Evolutionary conservation across 352 stramenopile genomes (phyloP), one percentile per base, ranked within the genome.

Genomic region (Globisporangium irregulare): DNA sequence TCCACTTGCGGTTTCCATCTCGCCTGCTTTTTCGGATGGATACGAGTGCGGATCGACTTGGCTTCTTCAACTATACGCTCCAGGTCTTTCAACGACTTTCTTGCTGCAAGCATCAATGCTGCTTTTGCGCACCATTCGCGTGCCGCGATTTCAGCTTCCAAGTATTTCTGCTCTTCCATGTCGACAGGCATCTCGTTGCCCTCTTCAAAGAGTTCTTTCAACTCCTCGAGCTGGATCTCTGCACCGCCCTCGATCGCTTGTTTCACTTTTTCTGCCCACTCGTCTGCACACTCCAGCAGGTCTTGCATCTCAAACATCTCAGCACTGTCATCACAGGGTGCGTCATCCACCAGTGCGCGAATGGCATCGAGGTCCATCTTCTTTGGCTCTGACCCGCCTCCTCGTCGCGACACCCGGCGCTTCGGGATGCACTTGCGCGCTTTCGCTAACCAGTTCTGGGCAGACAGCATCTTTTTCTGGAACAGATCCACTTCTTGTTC

Each of bases 281-380:
- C 86, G 62, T 95, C 86, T 2, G 89, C 89, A 73, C 88, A 96
- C 65, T 87, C 87, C 7, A 96, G 71, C n/a, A 96, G 70, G 29
- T 95, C 89, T 66, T 96, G 87, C 87, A 96, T 96, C 71, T 96
- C 89, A 69, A 92, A 94, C 74, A 94, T 89, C 58, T 96, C 89
- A 9, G 77, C 80, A 53, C 81, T 95, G 59, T 93, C 87, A 64
- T 95, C 87, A 71, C 86, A 93, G 0, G 89, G 89, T n/a, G 87
- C 87, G 68, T 93, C 86, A n/a, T 93, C 82, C 4, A 96, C 86
- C 9, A 96, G 69, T 34, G 87, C 84, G 7, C 88, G 89, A 64
- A 96, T 94, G 2, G 79, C 76, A 62, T 90, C 70, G 25, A 95
- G 50, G 51, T 96, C 84, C 80, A 95, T 90, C 68, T 95, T 95